Evolutionary conservation across 2,329 filamentous ascomycete species (phyloP), one percentile per base, ranked within the genome.

Genomic region (Lachnellula suecica): DNA sequence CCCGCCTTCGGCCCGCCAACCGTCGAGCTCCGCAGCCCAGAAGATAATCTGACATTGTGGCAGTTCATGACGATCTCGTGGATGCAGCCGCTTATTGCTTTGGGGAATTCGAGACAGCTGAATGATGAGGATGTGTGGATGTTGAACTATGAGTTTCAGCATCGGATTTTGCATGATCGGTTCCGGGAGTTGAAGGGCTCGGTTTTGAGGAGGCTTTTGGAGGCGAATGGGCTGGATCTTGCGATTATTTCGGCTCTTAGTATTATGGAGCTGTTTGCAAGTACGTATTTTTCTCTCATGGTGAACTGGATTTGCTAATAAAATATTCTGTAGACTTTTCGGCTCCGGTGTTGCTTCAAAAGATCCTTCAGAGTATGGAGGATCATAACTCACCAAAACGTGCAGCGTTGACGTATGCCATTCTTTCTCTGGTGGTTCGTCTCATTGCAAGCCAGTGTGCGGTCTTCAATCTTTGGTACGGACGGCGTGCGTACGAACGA

Each of bases 21-120:
- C 0, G 75, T 72, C 2, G 69, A 76, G 2, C 72, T 88, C n/a
- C 85, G 90, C 25, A 85, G 79, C 44, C 86, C 91, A 0, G 91
- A 96, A 67, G 91, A 96, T 61, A 84, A 88, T 57, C 68, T 96
- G 22, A 88, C 79, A 0, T 74, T 92, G 1, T 91, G 89, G 80
- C 88, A 92, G 60, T 96, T 90, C 71, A 88, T 93, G 81, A 86
- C 83, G 5, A 87, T 96, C 24, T 88, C 83, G 0, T 96, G 91
- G 91, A 86, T 96, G 72, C 74, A 76, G 1, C 87, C 91, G 0
- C 71, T 96, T 6, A 90, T 95, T 11, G 72, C 74, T 1, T 70
- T 84, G 22, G 89, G 87, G 1, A 79, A 76, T 38, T 73, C 75
- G 25, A 76, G 83, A 37, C 86, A 91, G 60, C 74, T 96, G 8